Percentiles rank a stretch among this genome's conserved stretches.
Evolutionary conservation across 176 grass and related monocot genomes (phyloP).

Genomic region (Thinopyrum elongatum): DNA sequence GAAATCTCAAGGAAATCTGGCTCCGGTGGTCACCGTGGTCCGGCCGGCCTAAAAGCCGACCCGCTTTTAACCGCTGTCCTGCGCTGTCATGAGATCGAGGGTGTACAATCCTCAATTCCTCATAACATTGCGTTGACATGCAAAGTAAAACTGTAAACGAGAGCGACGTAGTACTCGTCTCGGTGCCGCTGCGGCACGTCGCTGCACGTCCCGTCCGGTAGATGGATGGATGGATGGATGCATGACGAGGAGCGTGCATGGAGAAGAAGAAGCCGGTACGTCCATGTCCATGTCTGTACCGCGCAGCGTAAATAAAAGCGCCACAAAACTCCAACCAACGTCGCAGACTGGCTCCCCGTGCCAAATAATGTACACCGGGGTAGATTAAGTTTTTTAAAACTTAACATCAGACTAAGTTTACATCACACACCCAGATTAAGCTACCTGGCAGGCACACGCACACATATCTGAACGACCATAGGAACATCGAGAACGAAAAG

Average conservation of each 20-base stretch:
- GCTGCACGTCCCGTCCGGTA: slow-evolving; percentile 31
- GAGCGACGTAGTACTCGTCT: not conserved
- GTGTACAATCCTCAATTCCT: no score
- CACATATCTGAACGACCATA: not conserved
- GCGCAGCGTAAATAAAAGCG: no score
- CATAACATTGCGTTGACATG: slow-evolving; percentile 18
- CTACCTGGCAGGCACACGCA: not conserved
- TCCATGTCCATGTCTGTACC: not conserved
- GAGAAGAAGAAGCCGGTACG: no score
- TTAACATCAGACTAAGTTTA: slow-evolving; percentile 14
- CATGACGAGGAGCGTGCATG: no score
- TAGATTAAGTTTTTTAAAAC: slow-evolving; percentile 4
- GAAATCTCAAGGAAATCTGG: slow-evolving; percentile 16
- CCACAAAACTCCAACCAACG: not conserved
- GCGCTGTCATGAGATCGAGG: not conserved
- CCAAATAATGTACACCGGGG: no score
- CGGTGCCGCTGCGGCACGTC: not conserved
- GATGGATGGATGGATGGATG: not conserved
- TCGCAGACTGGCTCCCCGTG: no score
- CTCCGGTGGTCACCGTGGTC: slow-evolving; percentile 21
- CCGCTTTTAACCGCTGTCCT: slow-evolving; percentile 13
- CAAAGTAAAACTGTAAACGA: not conserved
- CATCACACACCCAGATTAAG: slow-evolving; percentile 36
- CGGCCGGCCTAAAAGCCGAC: slow-evolving; percentile 32
- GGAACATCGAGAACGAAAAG: no score